These are phyloP conservation scores for Dactylonectria macrodidyma DNA, from an alignment of 2,329 filamentous ascomycete species.

Conservation along the genomic window DNA sequence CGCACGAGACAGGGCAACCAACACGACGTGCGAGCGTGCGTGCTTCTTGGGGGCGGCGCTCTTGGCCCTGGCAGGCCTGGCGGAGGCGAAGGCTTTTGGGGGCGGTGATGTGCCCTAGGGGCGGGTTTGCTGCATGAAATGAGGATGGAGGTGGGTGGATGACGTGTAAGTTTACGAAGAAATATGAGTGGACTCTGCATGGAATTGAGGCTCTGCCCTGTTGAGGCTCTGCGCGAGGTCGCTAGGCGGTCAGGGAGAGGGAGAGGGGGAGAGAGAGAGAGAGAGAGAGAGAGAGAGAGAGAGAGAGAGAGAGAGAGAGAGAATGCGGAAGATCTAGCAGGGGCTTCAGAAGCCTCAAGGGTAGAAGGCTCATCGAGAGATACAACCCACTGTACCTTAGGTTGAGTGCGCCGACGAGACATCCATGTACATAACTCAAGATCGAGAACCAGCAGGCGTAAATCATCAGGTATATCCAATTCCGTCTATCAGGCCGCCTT, in stretches of 20 bases:
- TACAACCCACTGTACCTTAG: background rate
- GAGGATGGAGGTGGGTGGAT: background rate
- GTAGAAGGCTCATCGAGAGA: background rate
- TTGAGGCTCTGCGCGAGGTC: conserved; percentile 7
- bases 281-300: too few species aligned
- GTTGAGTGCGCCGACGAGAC: background rate
- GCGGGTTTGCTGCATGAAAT: background rate
- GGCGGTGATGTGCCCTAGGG: background rate
- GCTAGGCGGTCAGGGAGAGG: background rate
- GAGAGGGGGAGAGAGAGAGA: too few species aligned
- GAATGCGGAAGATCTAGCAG: too few species aligned
- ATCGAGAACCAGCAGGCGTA: background rate
- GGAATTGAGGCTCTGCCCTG: background rate
- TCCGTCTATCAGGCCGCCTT: background rate
- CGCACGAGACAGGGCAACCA: background rate
- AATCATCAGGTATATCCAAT: conserved; percentile 5
- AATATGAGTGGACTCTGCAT: background rate
- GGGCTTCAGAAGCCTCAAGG: background rate
- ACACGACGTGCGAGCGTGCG: background rate
- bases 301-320: background rate
- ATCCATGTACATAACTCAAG: background rate
- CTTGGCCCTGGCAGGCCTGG: background rate
- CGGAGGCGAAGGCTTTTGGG: background rate
- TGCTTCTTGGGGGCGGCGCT: background rate
- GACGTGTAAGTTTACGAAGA: background rate